Conservation (phyloP, 768 basidiomycete genomes). For the Serendipita indica region DNA sequence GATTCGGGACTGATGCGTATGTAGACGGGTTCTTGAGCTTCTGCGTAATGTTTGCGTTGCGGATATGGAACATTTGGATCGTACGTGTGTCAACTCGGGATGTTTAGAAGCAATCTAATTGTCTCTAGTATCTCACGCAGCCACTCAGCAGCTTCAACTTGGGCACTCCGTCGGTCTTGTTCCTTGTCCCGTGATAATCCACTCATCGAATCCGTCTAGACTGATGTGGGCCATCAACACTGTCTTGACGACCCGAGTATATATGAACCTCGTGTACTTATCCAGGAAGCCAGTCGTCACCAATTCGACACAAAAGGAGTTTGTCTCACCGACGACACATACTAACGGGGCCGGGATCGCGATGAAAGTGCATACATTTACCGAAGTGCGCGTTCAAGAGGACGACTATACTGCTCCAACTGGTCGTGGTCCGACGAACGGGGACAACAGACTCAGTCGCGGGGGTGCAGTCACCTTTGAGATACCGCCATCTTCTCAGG, state of each 20-base stretch:
- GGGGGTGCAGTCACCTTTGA: too few species aligned
- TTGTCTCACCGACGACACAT: not conserved
- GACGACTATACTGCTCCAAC: too few species aligned
- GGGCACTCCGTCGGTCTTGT: not conserved
- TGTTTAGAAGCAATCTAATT: not conserved
- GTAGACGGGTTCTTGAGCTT: not conserved
- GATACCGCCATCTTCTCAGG: too few species aligned
- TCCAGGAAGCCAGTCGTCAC: not conserved
- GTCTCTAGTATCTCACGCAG: not conserved
- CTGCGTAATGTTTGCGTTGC: not conserved
- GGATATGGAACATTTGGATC: not conserved
- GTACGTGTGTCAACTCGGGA: not conserved
- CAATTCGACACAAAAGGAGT: not conserved
- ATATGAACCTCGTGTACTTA: not conserved
- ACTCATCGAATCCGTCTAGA: not conserved
- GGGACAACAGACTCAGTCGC: too few species aligned
- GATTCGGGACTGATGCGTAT: not conserved
- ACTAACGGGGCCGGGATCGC: not conserved
- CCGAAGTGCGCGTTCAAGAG: not conserved
- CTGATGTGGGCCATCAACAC: not conserved
- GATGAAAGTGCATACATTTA: slow-evolving; percentile 3
- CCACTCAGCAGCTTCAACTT: not conserved
- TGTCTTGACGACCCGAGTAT: not conserved
- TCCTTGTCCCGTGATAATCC: not conserved
- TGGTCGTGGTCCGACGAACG: too few species aligned